Evolutionary conservation across 441 rosid species (phyloP), one percentile per base, ranked within the genome.

Genomic region (Jatropha podagrica): DNA sequence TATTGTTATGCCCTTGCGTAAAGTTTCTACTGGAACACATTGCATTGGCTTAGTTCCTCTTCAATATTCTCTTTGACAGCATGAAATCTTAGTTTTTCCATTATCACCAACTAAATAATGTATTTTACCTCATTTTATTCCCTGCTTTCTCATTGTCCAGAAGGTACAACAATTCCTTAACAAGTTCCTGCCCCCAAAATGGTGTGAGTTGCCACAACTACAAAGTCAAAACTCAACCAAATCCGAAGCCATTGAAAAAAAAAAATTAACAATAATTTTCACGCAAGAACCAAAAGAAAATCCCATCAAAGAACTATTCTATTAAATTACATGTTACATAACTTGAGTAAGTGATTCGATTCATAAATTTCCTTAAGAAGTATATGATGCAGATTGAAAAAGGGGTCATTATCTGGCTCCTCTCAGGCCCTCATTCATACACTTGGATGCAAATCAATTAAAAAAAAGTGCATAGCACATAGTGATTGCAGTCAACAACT

Each of bases 11-110:
- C 78, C 75, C 81, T 81, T 60, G 81, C 75, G 78, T 77, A 26
- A 86, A 79, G 73, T 75, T 81, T 72, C 68, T 78, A 72, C 76
- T 78, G 65, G 87, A 85, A 83, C 84, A 83, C 90, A 88, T 86
- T 72, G 75, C 72, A 80, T 81, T 74, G 80, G 72, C 62, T 70
- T 65, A 75, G 44, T 48, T 61, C 65, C 78, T 74, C 79, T 74
- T 77, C 76, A 76, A 80, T 42, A 73, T 65, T 79, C 51, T 55
- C 74, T 68, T 66, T 73, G 74, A 70, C 61, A 32, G 69, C 73
- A 66, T 27, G 14, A 72, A 5, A 67, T 38, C 73, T 78, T 71
- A 62, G 4, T 64, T 18, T 68, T 71, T 74, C 76, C 86, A 81
- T 77, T 55, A 81, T 52, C 70, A 69, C 40, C 58, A 66, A 41